Base-by-base conservation (phyloP, 1,284 basidiomycete species). In the Schizophyllum amplum region DNA sequence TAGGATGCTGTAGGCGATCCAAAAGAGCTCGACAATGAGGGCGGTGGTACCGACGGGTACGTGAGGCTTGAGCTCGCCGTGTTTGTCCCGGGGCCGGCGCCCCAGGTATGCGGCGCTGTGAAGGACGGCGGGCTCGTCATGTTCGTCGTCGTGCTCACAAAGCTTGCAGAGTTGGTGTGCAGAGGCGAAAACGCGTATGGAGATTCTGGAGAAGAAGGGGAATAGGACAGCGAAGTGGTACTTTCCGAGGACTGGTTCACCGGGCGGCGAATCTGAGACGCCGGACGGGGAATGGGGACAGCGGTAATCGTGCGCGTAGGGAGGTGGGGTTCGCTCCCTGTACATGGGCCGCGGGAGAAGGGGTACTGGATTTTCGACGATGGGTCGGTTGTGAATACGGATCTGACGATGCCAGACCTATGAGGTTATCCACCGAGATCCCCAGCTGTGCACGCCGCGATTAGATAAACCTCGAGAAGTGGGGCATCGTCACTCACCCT, bases 311-410 rank as follows among this genome's bases (percentile, higher is more conserved):
- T 64, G 47, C 66, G 67, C 55, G 67, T 59, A 23, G 33, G 17
- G 7, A 13, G 33, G 13, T 42, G 33, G 33, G 33, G 33, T 42
- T 42, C 17, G 33, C 33, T 9, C 33, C 33, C 17, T 9, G 33
- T 9, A 64, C 65, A 49, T 65, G 48, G 9, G 80, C 81, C 1
- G 86, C 80, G 0, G 87, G 87, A 57, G 89, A 88, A 4, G 87
- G 85, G 1, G 89, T 81, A 4, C 80, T 25, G 23, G 71, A 67
- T 26, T 77, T 74, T 15, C 84, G 76, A 6, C 76, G 77, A 64
- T 89, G 85, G 0, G 78, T 83, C 1, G 85, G 83, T 62, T 87
- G 86, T 6, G 84, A 83, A 63, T 79, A 81, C 4, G 86, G 80
- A 57, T 90, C 88, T 0, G 73, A 57, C 6, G 84, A 77, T 23